phyloP scores from a whole-genome alignment of 1,284 basidiomycete genomes.

The Ustilago cynodontis region DNA sequence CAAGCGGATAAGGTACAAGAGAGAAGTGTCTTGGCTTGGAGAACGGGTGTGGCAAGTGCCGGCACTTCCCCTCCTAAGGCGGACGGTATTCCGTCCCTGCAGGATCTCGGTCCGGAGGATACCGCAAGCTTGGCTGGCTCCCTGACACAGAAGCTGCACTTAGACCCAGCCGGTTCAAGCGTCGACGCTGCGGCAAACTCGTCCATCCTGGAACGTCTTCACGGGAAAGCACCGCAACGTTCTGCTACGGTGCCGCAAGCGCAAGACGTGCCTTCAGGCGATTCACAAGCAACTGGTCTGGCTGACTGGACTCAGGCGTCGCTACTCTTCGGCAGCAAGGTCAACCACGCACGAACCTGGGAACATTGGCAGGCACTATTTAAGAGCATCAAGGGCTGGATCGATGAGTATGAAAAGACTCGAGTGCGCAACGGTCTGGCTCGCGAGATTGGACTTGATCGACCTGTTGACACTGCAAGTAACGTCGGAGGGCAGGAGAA shows the following conservation, averaged over 20 bases:
- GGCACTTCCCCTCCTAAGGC: slow-evolving; percentile 29
- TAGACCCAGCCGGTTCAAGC: slow-evolving; percentile 17
- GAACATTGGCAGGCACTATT: slow-evolving; percentile 59
- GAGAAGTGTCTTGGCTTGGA: slow-evolving; percentile 55
- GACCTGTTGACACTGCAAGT: slow-evolving; percentile 1
- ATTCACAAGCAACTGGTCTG: not conserved
- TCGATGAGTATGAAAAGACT: slow-evolving; percentile 63
- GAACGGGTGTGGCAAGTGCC: slow-evolving; percentile 50
- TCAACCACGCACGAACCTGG: slow-evolving; percentile 56
- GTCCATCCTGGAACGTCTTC: slow-evolving; percentile 27
- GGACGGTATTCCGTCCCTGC: slow-evolving; percentile 8
- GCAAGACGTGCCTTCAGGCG: not conserved
- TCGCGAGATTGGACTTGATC: slow-evolving; percentile 56
- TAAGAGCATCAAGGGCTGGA: slow-evolving; percentile 60
- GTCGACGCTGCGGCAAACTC: slow-evolving; percentile 15
- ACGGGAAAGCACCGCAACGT: slow-evolving; percentile 23
- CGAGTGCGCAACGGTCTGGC: slow-evolving; percentile 57
- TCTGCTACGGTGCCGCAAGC: slow-evolving; percentile 24
- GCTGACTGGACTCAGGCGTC: slow-evolving; percentile 15
- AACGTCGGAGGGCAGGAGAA: not conserved
- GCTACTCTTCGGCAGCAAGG: slow-evolving; percentile 36
- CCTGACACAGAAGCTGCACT: slow-evolving; percentile 24
- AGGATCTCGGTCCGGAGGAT: slow-evolving; percentile 3
- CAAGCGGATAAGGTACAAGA: slow-evolving; percentile 43
- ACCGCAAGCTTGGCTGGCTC: slow-evolving; percentile 6